Percentiles rank a stretch among this genome's conserved stretches.
These are phyloP conservation scores for Stipa capillata DNA, from an alignment of 176 grass and related monocot genomes.

Conservation along the genomic window DNA sequence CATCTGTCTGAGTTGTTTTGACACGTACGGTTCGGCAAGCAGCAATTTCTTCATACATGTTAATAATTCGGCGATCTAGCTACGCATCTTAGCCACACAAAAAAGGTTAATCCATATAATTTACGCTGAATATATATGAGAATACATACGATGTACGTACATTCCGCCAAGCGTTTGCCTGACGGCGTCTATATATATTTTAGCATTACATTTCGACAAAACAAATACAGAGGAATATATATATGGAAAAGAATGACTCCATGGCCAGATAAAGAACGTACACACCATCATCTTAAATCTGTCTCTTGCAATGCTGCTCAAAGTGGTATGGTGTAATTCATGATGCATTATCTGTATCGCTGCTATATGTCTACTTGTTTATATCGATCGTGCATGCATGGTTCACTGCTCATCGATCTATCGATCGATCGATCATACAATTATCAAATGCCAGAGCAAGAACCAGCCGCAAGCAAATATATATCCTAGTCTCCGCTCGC, in stretches of 20 bases:
- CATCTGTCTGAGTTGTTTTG: neutral
- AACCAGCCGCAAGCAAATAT: neutral
- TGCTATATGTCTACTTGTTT: slow-evolving; percentile 1
- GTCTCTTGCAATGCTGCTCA: neutral
- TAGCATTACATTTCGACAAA: neutral
- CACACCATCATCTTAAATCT: neutral
- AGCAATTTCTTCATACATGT: too few relatives aligned
- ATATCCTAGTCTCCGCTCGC: neutral
- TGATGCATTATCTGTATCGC: neutral
- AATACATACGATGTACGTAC: neutral
- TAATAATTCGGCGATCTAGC: neutral
- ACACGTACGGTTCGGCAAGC: neutral
- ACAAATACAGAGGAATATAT: neutral
- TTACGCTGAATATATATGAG: neutral
- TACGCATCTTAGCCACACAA: too few relatives aligned
- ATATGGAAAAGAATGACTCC: neutral
- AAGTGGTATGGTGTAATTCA: neutral
- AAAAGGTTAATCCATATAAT: neutral
- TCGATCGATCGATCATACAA: neutral
- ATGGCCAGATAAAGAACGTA: neutral
- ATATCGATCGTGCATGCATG: neutral
- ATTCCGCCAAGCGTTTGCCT: neutral
- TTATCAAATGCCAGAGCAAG: neutral
- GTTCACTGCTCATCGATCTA: neutral
- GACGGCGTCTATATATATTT: neutral